phyloP scores from a whole-genome alignment of 148 eudicot species.

The Polygonum aviculare region DNA sequence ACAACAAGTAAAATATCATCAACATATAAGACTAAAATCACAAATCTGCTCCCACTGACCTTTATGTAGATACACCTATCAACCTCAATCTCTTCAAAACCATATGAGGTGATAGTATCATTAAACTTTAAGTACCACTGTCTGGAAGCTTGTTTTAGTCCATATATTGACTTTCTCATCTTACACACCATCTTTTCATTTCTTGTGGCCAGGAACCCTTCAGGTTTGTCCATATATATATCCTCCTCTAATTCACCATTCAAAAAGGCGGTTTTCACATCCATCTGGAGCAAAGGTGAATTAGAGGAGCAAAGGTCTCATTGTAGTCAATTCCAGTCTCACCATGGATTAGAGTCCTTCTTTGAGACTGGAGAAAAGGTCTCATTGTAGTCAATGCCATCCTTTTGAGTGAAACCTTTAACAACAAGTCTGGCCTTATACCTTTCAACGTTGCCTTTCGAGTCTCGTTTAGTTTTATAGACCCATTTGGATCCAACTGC shows the following conservation, averaged over 20 bases:
- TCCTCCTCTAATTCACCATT: neutral
- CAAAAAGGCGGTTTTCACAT: constrained; percentile 1
- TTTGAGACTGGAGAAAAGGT: neutral
- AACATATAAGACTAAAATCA: neutral
- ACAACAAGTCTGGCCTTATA: too few relatives aligned
- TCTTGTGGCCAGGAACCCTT: neutral
- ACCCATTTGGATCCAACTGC: neutral
- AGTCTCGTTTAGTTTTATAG: neutral
- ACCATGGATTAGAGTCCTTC: neutral
- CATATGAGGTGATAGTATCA: neutral
- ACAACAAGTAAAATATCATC: neutral
- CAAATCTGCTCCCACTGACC: neutral
- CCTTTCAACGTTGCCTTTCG: neutral
- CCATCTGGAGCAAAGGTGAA: neutral
- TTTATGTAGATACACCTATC: neutral
- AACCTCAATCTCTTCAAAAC: neutral
- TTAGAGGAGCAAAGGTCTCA: too few relatives aligned
- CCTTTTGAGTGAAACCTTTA: too few relatives aligned
- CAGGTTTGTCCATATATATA: neutral
- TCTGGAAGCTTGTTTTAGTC: constrained; percentile 1
- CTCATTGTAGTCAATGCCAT: too few relatives aligned
- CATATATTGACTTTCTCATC: neutral
- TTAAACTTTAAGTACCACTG: neutral
- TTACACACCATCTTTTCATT: neutral
- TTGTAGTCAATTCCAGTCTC: too few relatives aligned